Base-by-base conservation (phyloP, 805 yeast species). In the Scheffersomyces ergatensis region DNA sequence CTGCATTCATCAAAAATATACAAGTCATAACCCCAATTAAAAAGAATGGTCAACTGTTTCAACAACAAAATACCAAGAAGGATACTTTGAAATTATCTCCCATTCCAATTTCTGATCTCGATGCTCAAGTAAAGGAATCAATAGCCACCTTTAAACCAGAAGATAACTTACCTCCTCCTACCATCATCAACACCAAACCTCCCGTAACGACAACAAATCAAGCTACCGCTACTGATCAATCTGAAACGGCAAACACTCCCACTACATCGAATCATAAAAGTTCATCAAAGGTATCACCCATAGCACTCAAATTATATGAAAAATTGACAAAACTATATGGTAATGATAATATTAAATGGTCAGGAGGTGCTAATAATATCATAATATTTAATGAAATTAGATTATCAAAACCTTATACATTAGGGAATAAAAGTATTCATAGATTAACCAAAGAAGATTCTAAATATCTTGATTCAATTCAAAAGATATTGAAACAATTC, bases 1-100 rank as follows among this genome's bases (percentile, higher is more conserved):
- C 79, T 7, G 57, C 78, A 2, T 83, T 78, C 54, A 73, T 85
- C 46, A 82, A 79, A 51, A 65, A 68, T 5, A 65, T 83, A 14
- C 67, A 68, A 18, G 74, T 73, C 2, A 25, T 25, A 5, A 25
- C 11, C 8, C 11, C 11, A 7, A 7, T 21, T 21, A 21, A 21
- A 21, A 7, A 9, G 11, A 25, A 25, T 25, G 13, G 14, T 25
- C 29, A 25, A 12, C 29, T 11, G 5, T 5, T 7, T 12, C 14
- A 11, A 11, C 29, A 7, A 9, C 5, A 12, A 11, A 7, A 5
- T 7, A 7, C 5, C 5, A 13, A 7, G 5, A 13, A 25, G 29
- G 29, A 25, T 25, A 11, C 29, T 11, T 25, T 9, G n/a, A 16
- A 16, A 15, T 21, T 39, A 35, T 8, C 32, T n/a, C 32, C 34